Evolutionary conservation across 2,329 filamentous ascomycete species (phyloP).

Genomic region (Colletotrichum siamense): DNA sequence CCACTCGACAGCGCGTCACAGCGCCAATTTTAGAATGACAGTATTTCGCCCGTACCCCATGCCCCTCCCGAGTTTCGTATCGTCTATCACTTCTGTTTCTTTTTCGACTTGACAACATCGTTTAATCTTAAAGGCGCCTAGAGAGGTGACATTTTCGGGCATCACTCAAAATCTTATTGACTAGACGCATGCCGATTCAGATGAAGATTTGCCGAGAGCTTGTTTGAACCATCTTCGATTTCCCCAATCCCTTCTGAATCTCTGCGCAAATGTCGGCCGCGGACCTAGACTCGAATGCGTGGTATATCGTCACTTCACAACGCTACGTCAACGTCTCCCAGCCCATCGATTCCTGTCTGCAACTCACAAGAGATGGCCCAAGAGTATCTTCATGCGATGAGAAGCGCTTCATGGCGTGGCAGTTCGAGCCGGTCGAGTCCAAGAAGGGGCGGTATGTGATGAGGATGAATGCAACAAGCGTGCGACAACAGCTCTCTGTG

Average conservation of each 20-base stretch:
- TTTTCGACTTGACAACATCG: neutral
- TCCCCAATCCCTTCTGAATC: neutral
- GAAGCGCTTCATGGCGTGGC: neutral
- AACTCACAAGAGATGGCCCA: neutral
- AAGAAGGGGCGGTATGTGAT: neutral
- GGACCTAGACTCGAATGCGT: neutral
- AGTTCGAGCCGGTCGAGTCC: neutral
- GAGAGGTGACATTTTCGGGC: neutral
- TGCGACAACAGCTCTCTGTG: neutral
- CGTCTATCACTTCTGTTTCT: neutral
- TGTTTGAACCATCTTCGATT: neutral
- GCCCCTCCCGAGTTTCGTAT: neutral
- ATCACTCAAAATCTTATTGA: neutral
- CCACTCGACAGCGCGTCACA: neutral
- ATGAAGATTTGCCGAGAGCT: neutral
- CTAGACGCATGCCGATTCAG: neutral
- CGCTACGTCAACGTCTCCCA: neutral
- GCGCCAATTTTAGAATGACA: neutral
- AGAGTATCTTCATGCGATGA: neutral
- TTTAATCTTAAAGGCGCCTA: fast-evolving
- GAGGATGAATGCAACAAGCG: neutral
- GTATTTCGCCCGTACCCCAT: neutral
- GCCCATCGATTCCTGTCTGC: neutral
- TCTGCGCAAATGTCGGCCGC: neutral
- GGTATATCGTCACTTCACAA: neutral